phyloP scores from a whole-genome alignment of 78 protist species.

The Protostelium mycophagum region DNA sequence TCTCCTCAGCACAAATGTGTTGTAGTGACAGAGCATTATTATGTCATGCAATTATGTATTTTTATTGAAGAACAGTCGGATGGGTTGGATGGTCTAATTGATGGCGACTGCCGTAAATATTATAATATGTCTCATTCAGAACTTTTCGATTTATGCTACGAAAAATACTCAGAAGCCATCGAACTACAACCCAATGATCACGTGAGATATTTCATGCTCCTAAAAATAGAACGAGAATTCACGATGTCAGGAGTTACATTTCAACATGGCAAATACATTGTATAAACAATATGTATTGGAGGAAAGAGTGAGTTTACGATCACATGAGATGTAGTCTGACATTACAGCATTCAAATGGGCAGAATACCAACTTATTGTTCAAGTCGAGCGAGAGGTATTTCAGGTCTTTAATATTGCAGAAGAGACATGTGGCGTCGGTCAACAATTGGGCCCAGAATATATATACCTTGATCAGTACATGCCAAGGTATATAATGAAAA shows the following conservation, averaged over 20 bases:
- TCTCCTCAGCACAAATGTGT: too few species aligned
- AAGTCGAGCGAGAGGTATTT: not conserved
- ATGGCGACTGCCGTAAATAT: not conserved
- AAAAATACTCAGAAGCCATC: not conserved
- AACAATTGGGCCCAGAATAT: not conserved
- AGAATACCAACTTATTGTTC: not conserved
- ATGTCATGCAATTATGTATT: too few species aligned
- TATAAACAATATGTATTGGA: not conserved
- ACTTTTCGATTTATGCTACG: not conserved
- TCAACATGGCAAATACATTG: not conserved
- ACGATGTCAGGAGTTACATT: not conserved
- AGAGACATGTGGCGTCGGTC: not conserved
- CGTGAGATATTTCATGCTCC: not conserved
- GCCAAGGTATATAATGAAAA: too few species aligned
- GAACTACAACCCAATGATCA: not conserved
- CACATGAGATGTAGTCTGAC: not conserved
- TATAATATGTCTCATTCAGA: not conserved
- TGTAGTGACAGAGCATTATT: too few species aligned
- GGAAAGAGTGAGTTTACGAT: not conserved
- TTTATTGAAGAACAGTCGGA: too few species aligned
- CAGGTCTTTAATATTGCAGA: not conserved
- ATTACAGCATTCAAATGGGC: not conserved
- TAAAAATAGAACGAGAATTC: not conserved
- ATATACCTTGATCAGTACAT: not conserved
- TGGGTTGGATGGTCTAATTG: not conserved